Evolutionary conservation across 169 alveolate species (phyloP).

Genomic region (Plasmodium coatneyi): DNA sequence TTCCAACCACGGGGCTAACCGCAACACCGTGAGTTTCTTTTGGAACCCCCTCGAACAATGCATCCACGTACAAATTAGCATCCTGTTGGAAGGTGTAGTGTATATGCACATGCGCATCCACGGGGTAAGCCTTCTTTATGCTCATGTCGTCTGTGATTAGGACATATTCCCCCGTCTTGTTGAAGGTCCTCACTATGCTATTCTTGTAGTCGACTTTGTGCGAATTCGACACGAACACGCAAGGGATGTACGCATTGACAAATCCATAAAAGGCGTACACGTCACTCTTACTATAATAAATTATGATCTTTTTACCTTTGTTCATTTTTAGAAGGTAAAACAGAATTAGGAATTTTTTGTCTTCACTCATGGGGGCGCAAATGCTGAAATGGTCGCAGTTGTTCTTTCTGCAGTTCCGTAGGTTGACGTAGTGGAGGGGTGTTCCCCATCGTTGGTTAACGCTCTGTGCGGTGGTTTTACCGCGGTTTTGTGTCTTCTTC

Average conservation of each 20-base stretch:
- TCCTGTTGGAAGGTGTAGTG: slow-evolving; percentile 34
- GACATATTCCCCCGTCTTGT: slow-evolving; percentile 39
- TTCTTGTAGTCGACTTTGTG: slow-evolving; percentile 15
- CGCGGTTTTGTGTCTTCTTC: neutral
- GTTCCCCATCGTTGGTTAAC: neutral
- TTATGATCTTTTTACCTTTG: slow-evolving; percentile 41
- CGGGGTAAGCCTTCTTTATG: slow-evolving; percentile 7
- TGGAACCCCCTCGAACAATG: neutral
- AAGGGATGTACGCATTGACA: slow-evolving; percentile 62
- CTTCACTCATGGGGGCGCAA: slow-evolving; percentile 63
- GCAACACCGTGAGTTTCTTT: neutral
- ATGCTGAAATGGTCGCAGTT: slow-evolving; percentile 31
- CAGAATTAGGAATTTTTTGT: slow-evolving; percentile 50
- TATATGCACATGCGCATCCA: slow-evolving; percentile 23
- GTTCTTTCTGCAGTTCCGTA: slow-evolving; percentile 13
- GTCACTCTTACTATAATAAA: slow-evolving; percentile 55
- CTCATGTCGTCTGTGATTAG: slow-evolving; percentile 52
- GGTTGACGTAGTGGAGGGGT: slow-evolving; percentile 13
- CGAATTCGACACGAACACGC: slow-evolving; percentile 30
- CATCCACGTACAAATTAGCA: slow-evolving; percentile 18
- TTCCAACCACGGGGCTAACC: neutral
- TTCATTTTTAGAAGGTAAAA: slow-evolving; percentile 27
- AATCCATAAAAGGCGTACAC: slow-evolving; percentile 44
- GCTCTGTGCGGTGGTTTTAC: neutral
- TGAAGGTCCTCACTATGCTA: slow-evolving; percentile 12